Evolutionary conservation across 2,329 filamentous ascomycete genomes (phyloP), one percentile per base, ranked within the genome.

Genomic region (Mycosphaerelloides madeirae): DNA sequence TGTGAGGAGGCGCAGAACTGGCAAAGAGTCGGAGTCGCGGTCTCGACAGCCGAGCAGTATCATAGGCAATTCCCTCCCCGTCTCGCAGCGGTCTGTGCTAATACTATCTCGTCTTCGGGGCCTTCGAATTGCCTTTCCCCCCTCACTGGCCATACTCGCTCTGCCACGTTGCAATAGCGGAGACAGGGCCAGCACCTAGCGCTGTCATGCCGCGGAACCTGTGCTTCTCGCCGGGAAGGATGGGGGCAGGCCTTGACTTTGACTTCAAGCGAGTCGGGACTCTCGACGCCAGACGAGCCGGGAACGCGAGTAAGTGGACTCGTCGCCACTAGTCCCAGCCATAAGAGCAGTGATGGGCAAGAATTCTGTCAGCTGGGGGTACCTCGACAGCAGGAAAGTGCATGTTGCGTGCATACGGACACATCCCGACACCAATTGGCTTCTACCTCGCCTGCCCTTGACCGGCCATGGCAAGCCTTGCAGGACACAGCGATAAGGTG

Each of bases 101-200:
- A 52, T 43, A 50, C 15, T 25, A 22, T 49, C 46, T 50, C 41
- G 36, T 48, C 45, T 43, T 48, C 36, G 49, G 9, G 53, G 50
- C 52, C 50, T 43, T 43, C 48, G 43, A 52, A 57, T 57, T 58
- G 52, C 50, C 55, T 58, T 56, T 55, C 45, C 37, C n/a, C 31
- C 46, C 19, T 38, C 48, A 49, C 50, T 51, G 53, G 53, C 59
- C 58, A 61, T 45, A 60, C 50, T 44, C 46, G 70, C 62, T 67
- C 65, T 67, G 70, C 71, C 71, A 74, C 71, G 71, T 74, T 70
- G 73, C 70, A 70, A 43, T 66, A 70, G 73, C 69, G 70, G 68
- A 70, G 68, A 71, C 67, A 63, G 22, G 22, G 65, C 64, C 64
- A 69, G 68, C 41, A 44, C 49, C 51, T 47, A 48, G 48, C 48